Conservation (phyloP, 208 protist genomes). For the Crithidia brevicula region DNA sequence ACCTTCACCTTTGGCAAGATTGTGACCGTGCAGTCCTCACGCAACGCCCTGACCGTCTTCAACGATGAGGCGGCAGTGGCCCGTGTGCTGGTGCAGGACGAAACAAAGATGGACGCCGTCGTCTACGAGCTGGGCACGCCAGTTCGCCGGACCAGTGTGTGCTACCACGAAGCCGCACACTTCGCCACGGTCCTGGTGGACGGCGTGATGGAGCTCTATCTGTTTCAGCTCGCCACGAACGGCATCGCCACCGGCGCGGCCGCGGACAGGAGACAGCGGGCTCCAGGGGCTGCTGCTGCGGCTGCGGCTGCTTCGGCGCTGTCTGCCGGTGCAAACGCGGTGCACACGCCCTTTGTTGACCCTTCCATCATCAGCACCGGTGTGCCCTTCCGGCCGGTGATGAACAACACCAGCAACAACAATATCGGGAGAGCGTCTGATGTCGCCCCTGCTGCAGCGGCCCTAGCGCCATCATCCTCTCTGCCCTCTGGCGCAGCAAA, state of each 20-base stretch:
- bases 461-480: background rate
- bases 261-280: background rate
- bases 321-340: background rate
- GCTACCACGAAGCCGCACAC: conserved; percentile 62
- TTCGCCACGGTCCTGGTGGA: conserved; percentile 54
- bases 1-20: conserved; percentile 61
- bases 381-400: conserved; percentile 23
- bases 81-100: conserved; percentile 43
- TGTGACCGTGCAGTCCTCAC: conserved; percentile 65
- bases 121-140: conserved; percentile 38
- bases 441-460: background rate
- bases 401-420: conserved; percentile 4
- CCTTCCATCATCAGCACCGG: conserved; percentile 44
- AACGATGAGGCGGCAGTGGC: conserved; percentile 51
- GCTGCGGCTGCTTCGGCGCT: conserved; percentile 7
- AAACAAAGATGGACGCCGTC: conserved; percentile 30
- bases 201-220: conserved; percentile 34
- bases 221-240: conserved; percentile 47
- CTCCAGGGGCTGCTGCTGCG: too few relatives aligned
- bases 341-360: conserved; percentile 22
- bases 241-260: conserved; percentile 7
- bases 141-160: conserved; percentile 52
- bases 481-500: background rate
- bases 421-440: background rate
- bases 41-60: conserved; percentile 79